Percentiles rank a stretch among this genome's conserved stretches.
Evolutionary conservation across 257 asterid species (phyloP).

Genomic region (Nicotiana attenuata): DNA sequence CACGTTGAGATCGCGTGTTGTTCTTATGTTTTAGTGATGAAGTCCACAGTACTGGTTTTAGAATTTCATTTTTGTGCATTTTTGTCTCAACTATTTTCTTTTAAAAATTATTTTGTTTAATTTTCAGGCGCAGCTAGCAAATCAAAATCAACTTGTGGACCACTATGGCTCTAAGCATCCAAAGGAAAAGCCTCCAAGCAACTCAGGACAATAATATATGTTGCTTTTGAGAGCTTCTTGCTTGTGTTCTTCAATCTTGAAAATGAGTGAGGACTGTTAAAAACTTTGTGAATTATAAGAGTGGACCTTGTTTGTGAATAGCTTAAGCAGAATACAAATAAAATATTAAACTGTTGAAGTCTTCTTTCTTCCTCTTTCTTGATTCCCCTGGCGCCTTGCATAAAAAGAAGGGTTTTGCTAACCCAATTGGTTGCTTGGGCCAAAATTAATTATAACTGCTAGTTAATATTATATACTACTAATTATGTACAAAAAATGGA

Average conservation of each 20-base stretch:
- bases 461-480: too few species aligned
- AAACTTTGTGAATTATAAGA: background rate
- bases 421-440: too few species aligned
- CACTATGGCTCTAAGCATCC: conserved; percentile 92
- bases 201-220: conserved; percentile 40
- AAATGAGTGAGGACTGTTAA: conserved; percentile 5
- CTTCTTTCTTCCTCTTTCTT: too few species aligned
- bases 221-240: background rate
- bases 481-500: too few species aligned
- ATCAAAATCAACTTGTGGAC: conserved; percentile 76
- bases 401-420: too few species aligned
- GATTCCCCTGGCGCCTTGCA: too few species aligned
- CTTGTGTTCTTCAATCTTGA: conserved; percentile 9
- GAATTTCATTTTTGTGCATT: too few species aligned
- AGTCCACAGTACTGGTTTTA: background rate
- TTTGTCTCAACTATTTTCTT: too few species aligned
- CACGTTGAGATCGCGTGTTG: too few species aligned
- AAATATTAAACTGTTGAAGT: too few species aligned
- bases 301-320: background rate
- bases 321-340: background rate
- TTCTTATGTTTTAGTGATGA: background rate
- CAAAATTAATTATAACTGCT: too few species aligned
- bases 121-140: conserved; percentile 76
- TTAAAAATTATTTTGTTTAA: too few species aligned
- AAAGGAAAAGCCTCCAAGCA: conserved; percentile 76